Evolutionary conservation across 257 asterid species (phyloP).

Genomic region (Cinchona pubescens): DNA sequence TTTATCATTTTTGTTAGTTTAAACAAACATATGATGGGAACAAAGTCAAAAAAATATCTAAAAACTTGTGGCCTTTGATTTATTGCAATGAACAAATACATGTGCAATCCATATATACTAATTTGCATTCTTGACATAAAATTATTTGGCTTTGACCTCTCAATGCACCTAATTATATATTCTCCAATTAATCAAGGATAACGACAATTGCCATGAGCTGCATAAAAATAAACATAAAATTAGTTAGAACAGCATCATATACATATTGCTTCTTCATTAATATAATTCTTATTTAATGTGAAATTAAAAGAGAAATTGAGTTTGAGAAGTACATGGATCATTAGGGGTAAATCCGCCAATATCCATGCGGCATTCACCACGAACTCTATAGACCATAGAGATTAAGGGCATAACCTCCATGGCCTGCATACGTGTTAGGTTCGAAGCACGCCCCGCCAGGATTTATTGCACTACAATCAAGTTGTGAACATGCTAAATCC

Average conservation of each 20-base stretch:
- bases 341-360: not conserved
- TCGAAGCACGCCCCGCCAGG: conserved; percentile 14
- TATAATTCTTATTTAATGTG: not conserved
- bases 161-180: not conserved
- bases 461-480: conserved; percentile 9
- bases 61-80: not conserved
- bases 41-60: not conserved
- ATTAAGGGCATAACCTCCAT: conserved; percentile 26
- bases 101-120: too few species aligned
- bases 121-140: not conserved
- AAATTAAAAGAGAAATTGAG: not conserved
- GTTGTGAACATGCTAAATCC: conserved; percentile 5
- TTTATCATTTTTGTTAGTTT: too few species aligned
- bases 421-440: conserved; percentile 7
- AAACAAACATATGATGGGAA: not conserved
- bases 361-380: not conserved
- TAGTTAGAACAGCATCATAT: not conserved
- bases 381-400: not conserved
- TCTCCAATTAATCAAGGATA: conserved; percentile 6
- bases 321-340: conserved; percentile 22
- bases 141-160: not conserved
- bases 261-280: not conserved
- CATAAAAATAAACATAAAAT: not conserved
- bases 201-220: conserved; percentile 6
- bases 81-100: not conserved